Base-by-base conservation (phyloP, 2,329 filamentous ascomycete species). In the Microcera coccophila region DNA sequence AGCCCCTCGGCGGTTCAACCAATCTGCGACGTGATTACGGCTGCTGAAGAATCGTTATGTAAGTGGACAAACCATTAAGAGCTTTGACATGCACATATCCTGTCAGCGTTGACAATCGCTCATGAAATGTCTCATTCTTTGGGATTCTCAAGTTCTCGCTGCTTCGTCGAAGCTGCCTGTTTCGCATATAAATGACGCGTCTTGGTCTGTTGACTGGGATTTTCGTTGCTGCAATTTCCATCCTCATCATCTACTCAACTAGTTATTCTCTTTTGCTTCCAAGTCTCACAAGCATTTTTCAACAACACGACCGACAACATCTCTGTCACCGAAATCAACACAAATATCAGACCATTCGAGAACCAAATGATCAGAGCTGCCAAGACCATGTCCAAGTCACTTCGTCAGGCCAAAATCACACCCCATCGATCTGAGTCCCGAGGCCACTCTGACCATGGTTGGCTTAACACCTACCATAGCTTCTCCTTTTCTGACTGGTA, bases 391-490 rank as follows among this genome's bases (percentile, higher is more conserved):
- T 74, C 80, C 42, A 81, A 79, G 64, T 69, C 76, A 39, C 78
- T 85, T 47, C 66, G 73, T 28, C 77, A 85, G 65, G 82, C 82
- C 55, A 87, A 85, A 58, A 85, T 94, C 69, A 79, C 78, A 28
- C 84, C 84, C 40, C 86, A 90, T 51, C 81, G 79, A 45, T 93
- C 86, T 54, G 72, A 74, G 45, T 73, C 78, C 34, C 79, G 90
- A 39, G 89, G 89, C 22, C 85, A 90, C 64, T 78, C 80, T 26
- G 80, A 94, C 63, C 87, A 94, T 64, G 87, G 85, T 64, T 95
- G 89, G 89, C 78, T 95, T 8, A 85, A 91, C 69, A 84, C 84
- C 7, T 93, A 86, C 69, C 88, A 94, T 71, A 87, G 84, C 50
- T 94, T 95, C 73, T 84, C 79, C 58, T 94, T 95, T 65, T 87